Evolutionary conservation across 2,329 filamentous ascomycete species (phyloP), one percentile per base, ranked within the genome.

Genomic region (Botrytis fabae): DNA sequence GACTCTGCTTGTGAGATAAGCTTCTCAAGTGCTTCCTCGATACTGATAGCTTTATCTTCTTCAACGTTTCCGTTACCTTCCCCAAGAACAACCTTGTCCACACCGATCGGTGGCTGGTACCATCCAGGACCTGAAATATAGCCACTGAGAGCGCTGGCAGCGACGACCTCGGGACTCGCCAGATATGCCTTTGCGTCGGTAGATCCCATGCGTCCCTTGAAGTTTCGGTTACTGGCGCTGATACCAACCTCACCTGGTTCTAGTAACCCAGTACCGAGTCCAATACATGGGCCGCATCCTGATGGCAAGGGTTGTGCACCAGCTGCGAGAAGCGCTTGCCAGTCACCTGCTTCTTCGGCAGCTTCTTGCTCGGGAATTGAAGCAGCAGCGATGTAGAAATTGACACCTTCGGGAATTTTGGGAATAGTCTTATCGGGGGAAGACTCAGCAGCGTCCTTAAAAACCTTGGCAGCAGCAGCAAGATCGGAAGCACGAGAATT

Each of bases 351-450:
- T 72, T 91, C 91, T 82, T 97, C 93, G 0, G 95, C 92, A 0
- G 88, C 85, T 73, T 88, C 82, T 81, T 98, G 94, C 81, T 98
- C 95, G 0, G 88, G 85, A 0, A 89, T 80, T 0, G 95, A 98
- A 0, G 95, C 95, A 0, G 95, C 94, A 0, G 95, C 92, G 75
- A 98, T 92, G 83, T 98, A 98, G 80, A 98, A 91, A 72, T 94
- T 87, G 59, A 98, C 94, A 42, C 91, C 89, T 0, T 88, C 84
- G 0, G 93, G 90, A 73, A 97, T 87, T 83, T 92, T 93, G 32
- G 93, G 68, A 38, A 61, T 87, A 9, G 89, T 83, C 72, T 86
- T 84, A 22, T 90, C 92, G 38, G 85, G 85, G 72, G 89, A 88
- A 64, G 84, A 85, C 70, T 83, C 81, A 0, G 91, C 89, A 1